phyloP scores from a whole-genome alignment of 2,329 filamentous ascomycete species.

The Aspergillus sp. region DNA sequence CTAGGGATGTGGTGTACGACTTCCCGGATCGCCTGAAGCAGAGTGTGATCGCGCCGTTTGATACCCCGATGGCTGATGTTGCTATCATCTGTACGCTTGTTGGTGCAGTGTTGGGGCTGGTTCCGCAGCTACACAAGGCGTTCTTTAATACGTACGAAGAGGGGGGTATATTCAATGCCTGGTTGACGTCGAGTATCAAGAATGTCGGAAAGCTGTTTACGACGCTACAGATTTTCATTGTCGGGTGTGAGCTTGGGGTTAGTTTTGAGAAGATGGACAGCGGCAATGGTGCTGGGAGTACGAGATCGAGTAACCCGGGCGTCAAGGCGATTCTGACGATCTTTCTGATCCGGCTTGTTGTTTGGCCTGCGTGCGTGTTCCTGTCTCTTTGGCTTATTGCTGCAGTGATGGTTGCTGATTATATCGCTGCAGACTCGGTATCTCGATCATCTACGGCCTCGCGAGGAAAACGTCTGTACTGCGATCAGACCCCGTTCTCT shows the following conservation, averaged over 20 bases:
- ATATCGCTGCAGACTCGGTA: slow-evolving; percentile 41
- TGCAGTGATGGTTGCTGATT: not conserved
- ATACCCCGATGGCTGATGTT: slow-evolving; percentile 59
- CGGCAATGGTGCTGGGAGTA: slow-evolving; percentile 20
- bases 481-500: slow-evolving; percentile 61
- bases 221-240: slow-evolving; percentile 63
- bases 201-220: slow-evolving; percentile 66
- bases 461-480: slow-evolving; percentile 55
- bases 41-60: slow-evolving; percentile 36
- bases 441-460: slow-evolving; percentile 56
- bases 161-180: slow-evolving; percentile 66
- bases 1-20: slow-evolving; percentile 23
- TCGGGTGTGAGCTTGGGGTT: slow-evolving; percentile 64
- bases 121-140: slow-evolving; percentile 57
- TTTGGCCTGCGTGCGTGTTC: slow-evolving; percentile 55
- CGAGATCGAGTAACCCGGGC: slow-evolving; percentile 34
- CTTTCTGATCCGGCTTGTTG: slow-evolving; percentile 56
- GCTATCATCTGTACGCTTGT: slow-evolving; percentile 61
- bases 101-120: slow-evolving; percentile 60
- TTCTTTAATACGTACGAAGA: slow-evolving; percentile 61
- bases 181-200: slow-evolving; percentile 62
- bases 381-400: not conserved
- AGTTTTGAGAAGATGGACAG: slow-evolving; percentile 51
- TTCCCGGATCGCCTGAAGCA: slow-evolving; percentile 35
- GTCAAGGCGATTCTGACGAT: slow-evolving; percentile 45